phyloP scores from a whole-genome alignment of 768 basidiomycete genomes.

The Boletus huronensis region DNA sequence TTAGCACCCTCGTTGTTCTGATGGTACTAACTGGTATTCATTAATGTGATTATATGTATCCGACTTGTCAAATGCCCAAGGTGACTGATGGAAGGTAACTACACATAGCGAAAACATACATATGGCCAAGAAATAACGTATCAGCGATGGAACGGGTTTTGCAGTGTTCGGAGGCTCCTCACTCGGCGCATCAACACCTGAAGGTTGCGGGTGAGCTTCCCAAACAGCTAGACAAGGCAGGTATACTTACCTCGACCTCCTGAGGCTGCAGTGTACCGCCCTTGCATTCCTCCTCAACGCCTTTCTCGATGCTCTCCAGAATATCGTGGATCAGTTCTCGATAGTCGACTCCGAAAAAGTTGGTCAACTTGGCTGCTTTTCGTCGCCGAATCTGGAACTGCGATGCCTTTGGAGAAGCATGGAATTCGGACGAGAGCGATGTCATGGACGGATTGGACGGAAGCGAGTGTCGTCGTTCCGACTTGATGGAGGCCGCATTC shows the following conservation, averaged over 20 bases:
- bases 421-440: conserved; percentile 54
- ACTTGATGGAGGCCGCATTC: conserved; percentile 41
- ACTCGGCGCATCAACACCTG: conserved; percentile 48
- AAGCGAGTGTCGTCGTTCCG: conserved; percentile 68
- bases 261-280: conserved; percentile 61
- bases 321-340: conserved; percentile 73
- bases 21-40: conserved; percentile 18
- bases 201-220: conserved; percentile 8
- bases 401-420: conserved; percentile 36
- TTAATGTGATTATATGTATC: conserved; percentile 20
- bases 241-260: conserved; percentile 63
- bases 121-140: conserved; percentile 6
- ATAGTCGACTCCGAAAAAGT: conserved; percentile 88
- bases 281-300: conserved; percentile 62
- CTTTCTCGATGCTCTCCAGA: conserved; percentile 77
- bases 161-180: conserved; percentile 26
- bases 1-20: not conserved
- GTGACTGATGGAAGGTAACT: not conserved
- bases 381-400: conserved; percentile 68
- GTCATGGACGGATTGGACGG: conserved; percentile 60
- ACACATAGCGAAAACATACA: not conserved
- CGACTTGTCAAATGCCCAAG: conserved; percentile 5
- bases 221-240: not conserved
- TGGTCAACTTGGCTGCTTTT: conserved; percentile 77
- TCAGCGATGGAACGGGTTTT: conserved; percentile 13